Conservation (phyloP, 805 yeast species). For the Cyberlindnera mrakii region DNA sequence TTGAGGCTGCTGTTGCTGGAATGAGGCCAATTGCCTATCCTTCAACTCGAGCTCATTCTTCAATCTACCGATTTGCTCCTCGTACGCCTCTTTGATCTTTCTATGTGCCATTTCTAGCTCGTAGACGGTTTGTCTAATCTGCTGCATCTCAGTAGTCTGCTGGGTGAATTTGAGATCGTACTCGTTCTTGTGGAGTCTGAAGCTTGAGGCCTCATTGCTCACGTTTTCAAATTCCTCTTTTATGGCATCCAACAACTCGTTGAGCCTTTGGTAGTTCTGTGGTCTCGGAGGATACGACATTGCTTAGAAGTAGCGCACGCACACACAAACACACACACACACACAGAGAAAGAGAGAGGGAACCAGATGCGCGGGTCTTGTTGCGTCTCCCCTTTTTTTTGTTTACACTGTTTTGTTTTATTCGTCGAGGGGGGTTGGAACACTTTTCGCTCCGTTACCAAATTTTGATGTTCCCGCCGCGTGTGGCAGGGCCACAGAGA, state of each 20-base stretch:
- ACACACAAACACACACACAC: no score
- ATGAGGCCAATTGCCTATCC: constrained; percentile 48
- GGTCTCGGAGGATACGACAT: constrained; percentile 27
- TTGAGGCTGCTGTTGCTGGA: constrained; percentile 24
- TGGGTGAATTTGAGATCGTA: constrained; percentile 85
- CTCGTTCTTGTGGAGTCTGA: constrained; percentile 87
- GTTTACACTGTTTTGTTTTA: no score
- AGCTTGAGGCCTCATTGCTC: constrained; percentile 77
- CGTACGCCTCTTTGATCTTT: constrained; percentile 92
- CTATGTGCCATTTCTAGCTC: constrained; percentile 93
- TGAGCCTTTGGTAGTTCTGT: constrained; percentile 35
- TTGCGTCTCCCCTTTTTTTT: neutral
- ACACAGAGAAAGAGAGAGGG: no score
- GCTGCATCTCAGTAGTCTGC: constrained; percentile 90
- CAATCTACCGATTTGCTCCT: constrained; percentile 81
- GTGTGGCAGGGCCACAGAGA: no score
- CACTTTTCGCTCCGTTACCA: no score
- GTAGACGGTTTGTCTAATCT: constrained; percentile 87
- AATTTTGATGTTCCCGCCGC: no score
- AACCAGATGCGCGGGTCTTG: neutral
- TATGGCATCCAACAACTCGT: constrained; percentile 85
- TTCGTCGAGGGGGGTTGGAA: no score
- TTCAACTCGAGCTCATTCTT: constrained; percentile 81
- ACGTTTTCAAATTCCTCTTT: constrained; percentile 86
- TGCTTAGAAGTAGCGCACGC: neutral